Evolutionary conservation across 2,329 filamentous ascomycete genomes (phyloP).

Genomic region (Fusarium poae): DNA sequence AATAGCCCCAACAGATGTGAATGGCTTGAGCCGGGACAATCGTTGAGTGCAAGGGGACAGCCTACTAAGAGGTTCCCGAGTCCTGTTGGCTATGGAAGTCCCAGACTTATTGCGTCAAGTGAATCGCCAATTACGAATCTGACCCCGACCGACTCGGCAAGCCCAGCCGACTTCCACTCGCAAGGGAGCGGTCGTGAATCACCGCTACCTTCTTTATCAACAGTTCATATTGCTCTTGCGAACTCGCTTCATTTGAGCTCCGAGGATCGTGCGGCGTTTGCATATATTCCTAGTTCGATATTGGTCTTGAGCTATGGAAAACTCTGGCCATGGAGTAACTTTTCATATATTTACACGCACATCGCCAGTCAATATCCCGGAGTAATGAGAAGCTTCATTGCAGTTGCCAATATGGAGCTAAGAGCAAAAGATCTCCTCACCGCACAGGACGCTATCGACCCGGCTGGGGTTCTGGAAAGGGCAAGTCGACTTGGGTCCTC

Average conservation of each 20-base stretch:
- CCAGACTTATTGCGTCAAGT: background rate
- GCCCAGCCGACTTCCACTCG: background rate
- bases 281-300: slow-evolving; percentile 33
- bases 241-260: slow-evolving; percentile 34
- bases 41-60: slow-evolving; percentile 21
- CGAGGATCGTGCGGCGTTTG: slow-evolving; percentile 32
- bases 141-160: background rate
- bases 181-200: background rate
- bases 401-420: slow-evolving; percentile 40
- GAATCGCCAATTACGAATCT: slow-evolving; percentile 12
- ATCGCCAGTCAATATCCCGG: slow-evolving; percentile 41
- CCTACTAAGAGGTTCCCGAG: background rate
- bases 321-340: slow-evolving; percentile 42
- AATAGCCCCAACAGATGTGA: slow-evolving; percentile 39
- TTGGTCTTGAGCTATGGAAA: slow-evolving; percentile 42
- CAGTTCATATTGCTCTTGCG: slow-evolving; percentile 27
- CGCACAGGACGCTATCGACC: background rate
- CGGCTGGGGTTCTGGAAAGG: background rate
- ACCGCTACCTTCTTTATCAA: slow-evolving; percentile 10
- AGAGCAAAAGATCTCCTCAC: slow-evolving; percentile 28
- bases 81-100: slow-evolving; percentile 5
- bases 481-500: slow-evolving; percentile 18
- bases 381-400: slow-evolving; percentile 44
- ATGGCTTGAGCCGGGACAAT: slow-evolving; percentile 35
- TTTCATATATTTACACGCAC: slow-evolving; percentile 39